phyloP scores from a whole-genome alignment of 2,329 filamentous ascomycete genomes.

The Fusarium bactridioides region DNA sequence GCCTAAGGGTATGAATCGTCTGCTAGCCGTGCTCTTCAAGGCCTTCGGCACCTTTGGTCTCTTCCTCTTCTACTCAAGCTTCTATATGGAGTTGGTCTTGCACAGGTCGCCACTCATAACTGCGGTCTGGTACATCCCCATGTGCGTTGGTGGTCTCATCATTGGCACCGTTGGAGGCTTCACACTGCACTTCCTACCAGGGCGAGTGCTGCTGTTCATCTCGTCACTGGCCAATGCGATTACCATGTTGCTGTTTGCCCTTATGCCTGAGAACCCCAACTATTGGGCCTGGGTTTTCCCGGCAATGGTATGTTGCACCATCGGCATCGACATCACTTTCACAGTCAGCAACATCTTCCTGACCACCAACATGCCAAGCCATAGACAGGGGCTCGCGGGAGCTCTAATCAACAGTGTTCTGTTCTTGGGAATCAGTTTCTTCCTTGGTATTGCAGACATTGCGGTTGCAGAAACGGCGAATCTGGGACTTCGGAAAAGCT shows the following conservation, averaged over 20 bases:
- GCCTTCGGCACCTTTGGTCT: constrained; percentile 64
- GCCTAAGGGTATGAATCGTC: constrained; percentile 64
- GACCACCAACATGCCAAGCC: constrained; percentile 66
- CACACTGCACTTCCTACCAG: constrained; percentile 63
- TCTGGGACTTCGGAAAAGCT: constrained; percentile 43
- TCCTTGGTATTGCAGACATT: constrained; percentile 70
- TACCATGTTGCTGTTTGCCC: constrained; percentile 62
- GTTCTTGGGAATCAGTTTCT: constrained; percentile 69
- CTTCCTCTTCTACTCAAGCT: constrained; percentile 69
- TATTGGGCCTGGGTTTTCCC: constrained; percentile 74
- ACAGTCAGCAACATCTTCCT: constrained; percentile 74
- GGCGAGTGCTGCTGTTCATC: constrained; percentile 60
- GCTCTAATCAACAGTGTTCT: constrained; percentile 69
- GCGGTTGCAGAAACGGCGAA: constrained; percentile 52
- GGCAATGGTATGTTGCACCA: constrained; percentile 64
- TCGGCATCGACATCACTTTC: constrained; percentile 72
- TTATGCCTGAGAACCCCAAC: constrained; percentile 59
- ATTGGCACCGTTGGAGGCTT: constrained; percentile 63
- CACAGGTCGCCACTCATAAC: constrained; percentile 60
- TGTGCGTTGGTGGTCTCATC: constrained; percentile 66
- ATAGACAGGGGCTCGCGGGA: constrained; percentile 70
- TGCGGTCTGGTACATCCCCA: constrained; percentile 66
- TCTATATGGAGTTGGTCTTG: constrained; percentile 67
- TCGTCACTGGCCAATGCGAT: constrained; percentile 60
- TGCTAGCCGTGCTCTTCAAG: constrained; percentile 62